These are phyloP conservation scores for Rickenella mellea DNA, from an alignment of 768 basidiomycete species.

Conservation along the genomic window DNA sequence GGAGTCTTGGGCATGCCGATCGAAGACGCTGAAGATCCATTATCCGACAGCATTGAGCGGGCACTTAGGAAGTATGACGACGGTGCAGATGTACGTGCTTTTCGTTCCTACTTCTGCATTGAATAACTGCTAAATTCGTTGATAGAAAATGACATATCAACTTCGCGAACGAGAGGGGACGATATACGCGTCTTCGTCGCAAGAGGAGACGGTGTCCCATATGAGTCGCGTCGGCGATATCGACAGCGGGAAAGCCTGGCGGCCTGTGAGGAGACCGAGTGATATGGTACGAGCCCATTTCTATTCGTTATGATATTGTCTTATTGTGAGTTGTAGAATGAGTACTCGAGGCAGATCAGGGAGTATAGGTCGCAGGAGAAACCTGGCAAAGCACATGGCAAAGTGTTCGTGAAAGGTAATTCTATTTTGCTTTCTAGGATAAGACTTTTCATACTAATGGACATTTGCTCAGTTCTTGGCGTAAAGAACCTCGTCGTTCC, in stretches of 20 bases:
- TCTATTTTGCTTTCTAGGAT: neutral
- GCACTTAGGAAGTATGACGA: slow-evolving; percentile 55
- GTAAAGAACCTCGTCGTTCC: slow-evolving; percentile 70
- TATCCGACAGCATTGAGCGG: slow-evolving; percentile 63
- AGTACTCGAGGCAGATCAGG: slow-evolving; percentile 85
- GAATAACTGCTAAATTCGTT: neutral
- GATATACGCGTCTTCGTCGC: slow-evolving; percentile 70
- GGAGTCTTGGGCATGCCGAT: slow-evolving; percentile 12
- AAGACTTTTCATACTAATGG: neutral
- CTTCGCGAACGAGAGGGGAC: slow-evolving; percentile 67
- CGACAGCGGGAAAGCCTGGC: slow-evolving; percentile 76
- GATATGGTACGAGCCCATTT: slow-evolving; percentile 65
- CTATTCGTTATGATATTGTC: slow-evolving; percentile 3
- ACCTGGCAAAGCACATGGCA: slow-evolving; percentile 74
- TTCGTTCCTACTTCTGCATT: slow-evolving; percentile 1
- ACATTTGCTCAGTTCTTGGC: slow-evolving; percentile 48
- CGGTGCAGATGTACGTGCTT: slow-evolving; percentile 6
- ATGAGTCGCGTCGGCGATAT: slow-evolving; percentile 72
- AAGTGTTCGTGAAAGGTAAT: slow-evolving; percentile 89
- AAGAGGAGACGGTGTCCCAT: slow-evolving; percentile 62
- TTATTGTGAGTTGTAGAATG: slow-evolving; percentile 49
- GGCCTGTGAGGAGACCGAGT: slow-evolving; percentile 77
- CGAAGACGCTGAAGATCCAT: slow-evolving; percentile 39
- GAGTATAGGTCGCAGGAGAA: slow-evolving; percentile 73
- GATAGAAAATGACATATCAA: slow-evolving; percentile 49